Evolutionary conservation across 2,329 filamentous ascomycete species (phyloP).

Genomic region (Davidsoniella virescens): DNA sequence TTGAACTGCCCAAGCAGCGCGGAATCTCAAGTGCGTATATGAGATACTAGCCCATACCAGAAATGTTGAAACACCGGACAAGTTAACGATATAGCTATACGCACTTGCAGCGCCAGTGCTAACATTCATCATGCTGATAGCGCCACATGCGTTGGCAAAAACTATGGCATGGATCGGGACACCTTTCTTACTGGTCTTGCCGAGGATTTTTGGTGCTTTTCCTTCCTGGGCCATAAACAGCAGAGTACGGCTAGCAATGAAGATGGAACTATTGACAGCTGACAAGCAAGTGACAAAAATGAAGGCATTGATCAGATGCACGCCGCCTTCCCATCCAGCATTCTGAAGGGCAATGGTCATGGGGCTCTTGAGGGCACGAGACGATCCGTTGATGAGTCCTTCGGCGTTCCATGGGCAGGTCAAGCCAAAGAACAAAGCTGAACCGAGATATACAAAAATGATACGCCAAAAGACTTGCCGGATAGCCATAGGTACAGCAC

Average conservation of each 20-base stretch:
- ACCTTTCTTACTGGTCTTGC: constrained; percentile 49
- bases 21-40: constrained; percentile 57
- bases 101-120: constrained; percentile 48
- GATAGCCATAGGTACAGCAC: constrained; percentile 40
- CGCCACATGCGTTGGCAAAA: constrained; percentile 53
- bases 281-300: constrained; percentile 58
- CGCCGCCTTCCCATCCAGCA: constrained; percentile 56
- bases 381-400: constrained; percentile 42
- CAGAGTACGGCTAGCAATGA: constrained; percentile 59
- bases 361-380: constrained; percentile 51
- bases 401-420: constrained; percentile 54
- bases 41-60: constrained; percentile 56
- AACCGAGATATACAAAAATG: constrained; percentile 49
- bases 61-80: constrained; percentile 54
- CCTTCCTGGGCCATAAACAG: constrained; percentile 59
- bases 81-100: constrained; percentile 54
- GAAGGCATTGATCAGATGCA: constrained; percentile 63
- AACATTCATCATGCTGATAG: constrained; percentile 60
- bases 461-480: constrained; percentile 46
- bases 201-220: constrained; percentile 54
- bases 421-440: constrained; percentile 58
- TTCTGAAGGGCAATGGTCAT: constrained; percentile 61
- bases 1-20: constrained; percentile 43
- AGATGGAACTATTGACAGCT: constrained; percentile 60
- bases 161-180: constrained; percentile 45